A percentile compares a stretch with the other conserved stretches of the same genome.
Conservation (phyloP, 2,329 filamentous ascomycete genomes). For the Beauveria scarabaeidicola region DNA sequence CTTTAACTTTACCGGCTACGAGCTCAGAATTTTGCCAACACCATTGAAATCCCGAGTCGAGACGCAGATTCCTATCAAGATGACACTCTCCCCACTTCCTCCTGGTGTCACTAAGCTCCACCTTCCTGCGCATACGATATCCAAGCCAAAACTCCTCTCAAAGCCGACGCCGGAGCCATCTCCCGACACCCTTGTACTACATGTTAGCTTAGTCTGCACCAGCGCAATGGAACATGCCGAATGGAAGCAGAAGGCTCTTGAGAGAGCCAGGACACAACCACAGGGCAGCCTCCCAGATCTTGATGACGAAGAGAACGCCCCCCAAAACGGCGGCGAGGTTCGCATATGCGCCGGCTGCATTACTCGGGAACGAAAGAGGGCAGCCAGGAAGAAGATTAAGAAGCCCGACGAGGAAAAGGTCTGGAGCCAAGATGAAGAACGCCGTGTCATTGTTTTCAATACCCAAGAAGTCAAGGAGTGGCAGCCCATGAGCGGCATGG, state of each 20-base stretch:
- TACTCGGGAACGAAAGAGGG: slow-evolving; percentile 80
- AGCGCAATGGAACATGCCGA: slow-evolving; percentile 76
- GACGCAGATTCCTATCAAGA: slow-evolving; percentile 85
- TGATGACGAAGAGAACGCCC: slow-evolving; percentile 59
- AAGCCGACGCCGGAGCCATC: slow-evolving; percentile 59
- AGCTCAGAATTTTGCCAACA: slow-evolving; percentile 55
- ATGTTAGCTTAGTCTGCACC: slow-evolving; percentile 78
- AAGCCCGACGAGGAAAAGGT: slow-evolving; percentile 86
- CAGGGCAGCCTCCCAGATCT: slow-evolving; percentile 27
- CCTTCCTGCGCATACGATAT: slow-evolving; percentile 82
- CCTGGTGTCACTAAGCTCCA: slow-evolving; percentile 70
- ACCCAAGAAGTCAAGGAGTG: slow-evolving; percentile 81
- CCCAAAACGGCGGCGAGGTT: slow-evolving; percentile 86
- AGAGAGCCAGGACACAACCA: slow-evolving; percentile 36
- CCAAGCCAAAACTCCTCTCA: slow-evolving; percentile 82
- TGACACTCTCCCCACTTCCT: slow-evolving; percentile 70
- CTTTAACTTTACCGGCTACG: slow-evolving; percentile 28
- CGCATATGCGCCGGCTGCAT: slow-evolving; percentile 90
- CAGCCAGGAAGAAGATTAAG: slow-evolving; percentile 85
- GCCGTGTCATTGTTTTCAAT: slow-evolving; percentile 84
- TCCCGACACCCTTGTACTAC: slow-evolving; percentile 69
- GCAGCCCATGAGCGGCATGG: slow-evolving; percentile 51
- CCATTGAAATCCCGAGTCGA: slow-evolving; percentile 85
- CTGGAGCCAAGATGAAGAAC: slow-evolving; percentile 72
- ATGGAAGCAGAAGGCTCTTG: slow-evolving; percentile 59